Conservation (phyloP, 2,329 filamentous ascomycete species). For the Fusarium sp. region DNA sequence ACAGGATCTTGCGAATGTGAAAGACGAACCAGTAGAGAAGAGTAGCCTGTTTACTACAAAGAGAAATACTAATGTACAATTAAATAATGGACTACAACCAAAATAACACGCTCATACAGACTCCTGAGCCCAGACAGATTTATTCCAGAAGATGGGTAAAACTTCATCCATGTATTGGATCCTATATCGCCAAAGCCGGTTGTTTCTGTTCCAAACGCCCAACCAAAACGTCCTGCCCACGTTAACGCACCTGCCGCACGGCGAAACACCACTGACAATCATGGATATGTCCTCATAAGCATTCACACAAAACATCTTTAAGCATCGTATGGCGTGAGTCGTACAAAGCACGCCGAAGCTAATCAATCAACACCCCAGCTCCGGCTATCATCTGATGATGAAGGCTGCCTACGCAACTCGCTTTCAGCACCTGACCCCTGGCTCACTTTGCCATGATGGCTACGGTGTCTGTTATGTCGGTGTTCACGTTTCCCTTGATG, state of each 20-base stretch:
- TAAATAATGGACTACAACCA: constrained; percentile 11
- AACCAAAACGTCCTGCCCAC: constrained; percentile 22
- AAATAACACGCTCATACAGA: constrained; percentile 13
- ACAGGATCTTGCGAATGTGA: no score
- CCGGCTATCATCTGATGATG: constrained; percentile 44
- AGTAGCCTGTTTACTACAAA: constrained; percentile 4
- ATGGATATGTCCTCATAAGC: constrained; percentile 15
- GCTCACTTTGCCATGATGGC: constrained; percentile 1
- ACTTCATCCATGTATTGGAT: constrained; percentile 31
- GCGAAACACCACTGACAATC: constrained; percentile 6
- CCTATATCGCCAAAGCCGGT: constrained; percentile 30
- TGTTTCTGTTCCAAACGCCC: constrained; percentile 20
- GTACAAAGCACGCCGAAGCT: neutral
- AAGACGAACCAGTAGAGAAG: neutral
- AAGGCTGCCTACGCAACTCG: constrained; percentile 25
- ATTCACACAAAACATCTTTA: constrained; percentile 1
- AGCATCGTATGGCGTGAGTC: constrained; percentile 6
- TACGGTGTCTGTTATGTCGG: constrained; percentile 28
- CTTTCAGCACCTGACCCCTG: constrained; percentile 8
- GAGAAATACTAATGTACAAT: constrained; percentile 27
- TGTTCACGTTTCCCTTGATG: constrained; percentile 23
- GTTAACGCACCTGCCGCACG: neutral
- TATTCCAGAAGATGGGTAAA: constrained; percentile 20
- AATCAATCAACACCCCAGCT: constrained; percentile 46
- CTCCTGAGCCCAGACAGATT: constrained; percentile 4